phyloP scores from a whole-genome alignment of 2,329 filamentous ascomycete genomes.

The Sphaerulina musiva region DNA sequence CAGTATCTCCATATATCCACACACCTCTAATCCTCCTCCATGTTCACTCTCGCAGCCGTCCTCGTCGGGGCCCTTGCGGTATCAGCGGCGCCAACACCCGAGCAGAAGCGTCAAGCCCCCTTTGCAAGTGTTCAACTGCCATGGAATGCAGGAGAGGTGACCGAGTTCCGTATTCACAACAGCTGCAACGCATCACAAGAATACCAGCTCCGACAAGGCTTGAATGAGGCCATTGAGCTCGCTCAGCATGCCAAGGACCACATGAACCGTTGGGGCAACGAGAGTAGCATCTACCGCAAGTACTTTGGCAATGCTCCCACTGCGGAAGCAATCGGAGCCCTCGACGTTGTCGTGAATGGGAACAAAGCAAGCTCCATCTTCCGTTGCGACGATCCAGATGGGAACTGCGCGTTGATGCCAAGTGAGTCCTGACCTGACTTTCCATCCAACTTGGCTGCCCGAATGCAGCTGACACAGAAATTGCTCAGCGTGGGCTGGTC shows the following conservation, averaged over 20 bases:
- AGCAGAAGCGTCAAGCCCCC: slow-evolving; percentile 17
- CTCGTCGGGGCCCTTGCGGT: slow-evolving; percentile 14
- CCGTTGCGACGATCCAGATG: slow-evolving; percentile 62
- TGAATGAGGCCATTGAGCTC: slow-evolving; percentile 54
- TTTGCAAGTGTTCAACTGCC: slow-evolving; percentile 12
- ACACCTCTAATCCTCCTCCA: slow-evolving; percentile 1
- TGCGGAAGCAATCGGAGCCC: slow-evolving; percentile 56
- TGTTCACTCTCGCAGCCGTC: slow-evolving; percentile 10
- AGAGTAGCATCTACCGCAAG: slow-evolving; percentile 55
- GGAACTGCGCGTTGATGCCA: slow-evolving; percentile 47
- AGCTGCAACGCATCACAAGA: slow-evolving; percentile 61
- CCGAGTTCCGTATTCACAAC: slow-evolving; percentile 50
- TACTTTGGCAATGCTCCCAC: slow-evolving; percentile 60
- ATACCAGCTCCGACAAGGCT: slow-evolving; percentile 49
- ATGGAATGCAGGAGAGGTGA: slow-evolving; percentile 34
- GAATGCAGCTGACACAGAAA: background rate
- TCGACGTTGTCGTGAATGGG: slow-evolving; percentile 52
- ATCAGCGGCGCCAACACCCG: slow-evolving; percentile 12
- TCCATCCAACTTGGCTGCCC: background rate
- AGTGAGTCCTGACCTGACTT: slow-evolving; percentile 1
- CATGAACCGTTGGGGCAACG: slow-evolving; percentile 51
- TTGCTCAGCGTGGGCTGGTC: slow-evolving; percentile 55
- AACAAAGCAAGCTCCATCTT: slow-evolving; percentile 55
- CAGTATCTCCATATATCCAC: background rate
- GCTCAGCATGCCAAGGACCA: slow-evolving; percentile 58